phyloP scores from a whole-genome alignment of 306 rosid species.

The Quercus agrifolia region DNA sequence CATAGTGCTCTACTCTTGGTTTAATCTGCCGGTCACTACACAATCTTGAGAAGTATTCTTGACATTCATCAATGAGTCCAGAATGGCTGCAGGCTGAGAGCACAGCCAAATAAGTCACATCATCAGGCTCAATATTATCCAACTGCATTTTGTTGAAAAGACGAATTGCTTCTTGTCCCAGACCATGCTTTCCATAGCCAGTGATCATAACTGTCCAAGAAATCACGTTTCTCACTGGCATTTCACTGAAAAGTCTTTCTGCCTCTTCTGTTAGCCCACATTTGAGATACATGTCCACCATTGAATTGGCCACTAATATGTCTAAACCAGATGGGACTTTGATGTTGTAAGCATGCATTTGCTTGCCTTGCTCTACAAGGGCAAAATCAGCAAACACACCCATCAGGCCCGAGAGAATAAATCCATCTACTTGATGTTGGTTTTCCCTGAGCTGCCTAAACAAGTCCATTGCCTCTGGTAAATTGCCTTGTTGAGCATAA shows the following conservation, averaged over 20 bases:
- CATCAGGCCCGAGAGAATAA: constrained; percentile 53
- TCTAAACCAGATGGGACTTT: constrained; percentile 57
- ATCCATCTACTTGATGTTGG: constrained; percentile 44
- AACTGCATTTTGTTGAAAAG: constrained; percentile 45
- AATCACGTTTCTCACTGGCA: constrained; percentile 37
- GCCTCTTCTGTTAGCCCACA: constrained; percentile 54
- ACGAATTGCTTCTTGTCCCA: constrained; percentile 41
- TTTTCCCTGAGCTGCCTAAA: constrained; percentile 51
- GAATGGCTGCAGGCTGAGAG: constrained; percentile 75
- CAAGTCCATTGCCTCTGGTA: constrained; percentile 48
- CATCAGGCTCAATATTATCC: constrained; percentile 42
- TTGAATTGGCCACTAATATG: constrained; percentile 53
- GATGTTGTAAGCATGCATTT: constrained; percentile 54
- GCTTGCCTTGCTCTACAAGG: constrained; percentile 58
- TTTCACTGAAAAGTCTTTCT: constrained; percentile 44
- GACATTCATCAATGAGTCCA: constrained; percentile 52
- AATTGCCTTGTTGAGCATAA: constrained; percentile 54
- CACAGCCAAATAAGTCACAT: constrained; percentile 53
- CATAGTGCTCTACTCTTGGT: constrained; percentile 56
- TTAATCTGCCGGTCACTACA: constrained; percentile 18
- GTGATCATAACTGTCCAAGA: constrained; percentile 76
- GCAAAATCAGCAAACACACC: constrained; percentile 65
- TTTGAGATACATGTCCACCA: constrained; percentile 68
- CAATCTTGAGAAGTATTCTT: constrained; percentile 46
- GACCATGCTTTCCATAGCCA: constrained; percentile 64